Evolutionary conservation across 306 rosid genomes (phyloP), one percentile per base, ranked within the genome.

Genomic region (Quercus suber): DNA sequence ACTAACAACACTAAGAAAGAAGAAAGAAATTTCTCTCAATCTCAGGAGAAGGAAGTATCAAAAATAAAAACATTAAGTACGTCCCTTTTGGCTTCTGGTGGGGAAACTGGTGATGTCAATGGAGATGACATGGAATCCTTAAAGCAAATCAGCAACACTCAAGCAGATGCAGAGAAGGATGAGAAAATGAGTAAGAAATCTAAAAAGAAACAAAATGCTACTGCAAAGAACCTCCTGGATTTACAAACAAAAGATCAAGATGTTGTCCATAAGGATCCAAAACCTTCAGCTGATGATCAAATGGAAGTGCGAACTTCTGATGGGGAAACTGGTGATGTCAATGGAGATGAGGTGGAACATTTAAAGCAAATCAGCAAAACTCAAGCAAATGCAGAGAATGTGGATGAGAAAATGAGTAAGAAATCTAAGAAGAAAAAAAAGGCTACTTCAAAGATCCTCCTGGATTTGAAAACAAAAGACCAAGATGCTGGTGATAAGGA

Each of bases 381-480:
- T 61, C 83, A 69, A 78, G 84, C 71, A 53, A 74, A 56, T 72
- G 71, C 82, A 51, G 86, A 89, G 73, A 76, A 75, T 41, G 58
- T 5, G 51, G 76, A 83, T 71, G 74, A 81, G 79, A 83, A 74
- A 71, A 85, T 52, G 83, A 65, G 77, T 74, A 86, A 79, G 81
- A 88, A 76, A 84, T 74, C 86, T 33, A 93, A 85, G 77, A 84
- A 79, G 86, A 89, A 87, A 74, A 82, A 69, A 71, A 70, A 53
- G 60, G 73, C 89, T 64, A 30, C 80, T 60, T 13, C 80, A 82
- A 84, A 76, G 75, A 78, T 79, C 72, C 37, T 70, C 27, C 57
- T 84, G 20, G 81, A 80, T 77, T 71, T 74, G 75, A 78, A 71
- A 72, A 55, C 84, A 76, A 82, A 89, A 75, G 89, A 49, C 65